Percentiles rank a stretch among this genome's conserved stretches.
phyloP scores from a whole-genome alignment of 2,329 filamentous ascomycete species.

The Hymenoscyphus occultus region DNA sequence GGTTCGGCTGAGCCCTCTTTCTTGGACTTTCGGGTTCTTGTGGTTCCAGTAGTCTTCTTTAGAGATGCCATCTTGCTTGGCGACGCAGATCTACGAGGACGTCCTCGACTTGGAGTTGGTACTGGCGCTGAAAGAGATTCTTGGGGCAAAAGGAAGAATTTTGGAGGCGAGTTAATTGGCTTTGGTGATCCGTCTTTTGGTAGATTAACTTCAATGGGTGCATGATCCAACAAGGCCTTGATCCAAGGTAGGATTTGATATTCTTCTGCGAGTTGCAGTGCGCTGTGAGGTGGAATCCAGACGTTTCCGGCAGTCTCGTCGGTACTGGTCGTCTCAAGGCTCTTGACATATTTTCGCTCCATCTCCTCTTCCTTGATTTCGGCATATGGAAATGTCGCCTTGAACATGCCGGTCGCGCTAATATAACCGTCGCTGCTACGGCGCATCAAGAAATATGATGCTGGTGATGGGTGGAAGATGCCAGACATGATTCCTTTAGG shows the following conservation, averaged over 20 bases:
- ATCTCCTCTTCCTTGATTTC: conserved; percentile 67
- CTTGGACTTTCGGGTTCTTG: conserved; percentile 45
- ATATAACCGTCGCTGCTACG: conserved; percentile 81
- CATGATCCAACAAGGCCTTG: conserved; percentile 83
- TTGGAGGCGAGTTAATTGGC: conserved; percentile 77
- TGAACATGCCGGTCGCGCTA: conserved; percentile 89
- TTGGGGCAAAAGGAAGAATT: conserved; percentile 56
- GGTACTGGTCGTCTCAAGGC: conserved; percentile 71
- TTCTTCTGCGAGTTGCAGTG: conserved; percentile 78
- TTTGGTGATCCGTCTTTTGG: conserved; percentile 54
- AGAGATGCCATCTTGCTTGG: conserved; percentile 52
- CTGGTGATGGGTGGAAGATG: conserved; percentile 81
- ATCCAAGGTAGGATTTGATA: conserved; percentile 88
- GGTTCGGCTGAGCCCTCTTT: conserved; percentile 43
- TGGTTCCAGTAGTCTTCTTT: conserved; percentile 31
- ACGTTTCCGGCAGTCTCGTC: conserved; percentile 96
- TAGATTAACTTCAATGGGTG: conserved; percentile 60
- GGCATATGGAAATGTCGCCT: conserved; percentile 80
- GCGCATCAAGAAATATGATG: conserved; percentile 96
- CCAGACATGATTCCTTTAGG: conserved; percentile 89
- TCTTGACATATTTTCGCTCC: conserved; percentile 83
- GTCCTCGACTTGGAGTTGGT: conserved; percentile 39
- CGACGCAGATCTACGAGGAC: conserved; percentile 55
- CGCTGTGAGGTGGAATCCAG: conserved; percentile 84
- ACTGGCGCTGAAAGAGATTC: conserved; percentile 38